phyloP scores from a whole-genome alignment of 345 rosid species.

The Eutrema yunnanense region DNA sequence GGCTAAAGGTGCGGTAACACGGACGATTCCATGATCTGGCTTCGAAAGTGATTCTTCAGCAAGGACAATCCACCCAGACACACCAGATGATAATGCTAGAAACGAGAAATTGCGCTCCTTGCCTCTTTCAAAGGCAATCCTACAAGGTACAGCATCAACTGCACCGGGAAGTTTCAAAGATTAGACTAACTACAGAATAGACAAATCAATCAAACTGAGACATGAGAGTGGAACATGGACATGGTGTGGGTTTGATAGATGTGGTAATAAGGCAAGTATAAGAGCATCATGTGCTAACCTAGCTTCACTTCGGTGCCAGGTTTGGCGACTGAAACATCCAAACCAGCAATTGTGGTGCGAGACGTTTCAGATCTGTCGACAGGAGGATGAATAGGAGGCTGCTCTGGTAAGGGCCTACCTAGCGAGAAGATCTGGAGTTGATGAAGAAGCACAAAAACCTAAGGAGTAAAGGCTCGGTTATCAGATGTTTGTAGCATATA shows the following conservation, averaged over 20 bases:
- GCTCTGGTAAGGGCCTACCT: conserved; percentile 75
- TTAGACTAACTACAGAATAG: not conserved
- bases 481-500: conserved; percentile 16
- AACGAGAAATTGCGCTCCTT: conserved; percentile 76
- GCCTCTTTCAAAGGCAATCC: conserved; percentile 94
- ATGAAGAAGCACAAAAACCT: conserved; percentile 91
- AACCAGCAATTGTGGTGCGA: conserved; percentile 60
- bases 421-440: conserved; percentile 81
- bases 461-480: conserved; percentile 5
- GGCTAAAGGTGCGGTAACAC: conserved; percentile 83
- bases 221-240: not conserved
- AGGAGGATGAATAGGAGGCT: conserved; percentile 54
- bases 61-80: conserved; percentile 84
- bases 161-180: conserved; percentile 31
- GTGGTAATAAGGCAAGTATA: not conserved
- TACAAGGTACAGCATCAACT: conserved; percentile 87
- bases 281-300: conserved; percentile 40
- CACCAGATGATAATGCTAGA: conserved; percentile 61
- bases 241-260: not conserved
- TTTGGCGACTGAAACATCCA: conserved; percentile 70
- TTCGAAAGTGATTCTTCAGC: conserved; percentile 33
- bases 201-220: conserved; percentile 5
- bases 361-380: conserved; percentile 43
- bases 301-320: conserved; percentile 71
- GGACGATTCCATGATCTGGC: conserved; percentile 57